Evolutionary conservation across 352 stramenopile genomes (phyloP).

Genomic region (Globisporangium ultimum): DNA sequence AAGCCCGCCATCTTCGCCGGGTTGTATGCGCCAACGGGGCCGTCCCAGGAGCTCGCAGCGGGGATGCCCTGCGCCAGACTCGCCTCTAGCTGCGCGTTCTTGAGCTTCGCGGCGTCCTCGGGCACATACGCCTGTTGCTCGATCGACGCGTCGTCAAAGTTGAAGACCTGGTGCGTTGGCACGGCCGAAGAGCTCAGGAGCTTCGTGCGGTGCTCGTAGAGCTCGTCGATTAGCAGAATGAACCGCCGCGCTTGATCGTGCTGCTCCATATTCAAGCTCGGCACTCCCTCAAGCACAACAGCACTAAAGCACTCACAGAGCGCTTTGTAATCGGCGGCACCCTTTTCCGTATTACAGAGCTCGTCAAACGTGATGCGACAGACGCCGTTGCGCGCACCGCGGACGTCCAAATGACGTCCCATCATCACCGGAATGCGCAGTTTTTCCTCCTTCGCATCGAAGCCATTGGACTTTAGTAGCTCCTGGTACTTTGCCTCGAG

Average conservation of each 20-base stretch:
- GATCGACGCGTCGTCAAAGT: constrained; percentile 55
- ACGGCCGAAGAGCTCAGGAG: constrained; percentile 56
- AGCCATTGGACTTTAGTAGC: constrained; percentile 19
- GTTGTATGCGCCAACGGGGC: constrained; percentile 49
- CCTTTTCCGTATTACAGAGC: constrained; percentile 93
- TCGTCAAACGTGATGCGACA: constrained; percentile 89
- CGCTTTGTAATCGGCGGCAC: constrained; percentile 94
- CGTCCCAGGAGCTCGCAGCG: constrained; percentile 64
- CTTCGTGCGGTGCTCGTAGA: constrained; percentile 90
- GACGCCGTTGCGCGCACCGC: constrained; percentile 36
- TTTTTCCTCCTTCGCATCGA: constrained; percentile 18
- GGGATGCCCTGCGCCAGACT: constrained; percentile 43
- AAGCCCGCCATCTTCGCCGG: constrained; percentile 54
- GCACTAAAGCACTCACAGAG: constrained; percentile 90
- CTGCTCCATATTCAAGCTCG: constrained; percentile 74
- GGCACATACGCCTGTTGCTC: constrained; percentile 12
- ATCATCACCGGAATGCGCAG: constrained; percentile 79
- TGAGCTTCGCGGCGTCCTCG: constrained; percentile 31
- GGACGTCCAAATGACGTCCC: constrained; percentile 55
- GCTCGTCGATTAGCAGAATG: constrained; percentile 96
- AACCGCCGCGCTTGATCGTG: constrained; percentile 94
- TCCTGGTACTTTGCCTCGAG: constrained; percentile 47
- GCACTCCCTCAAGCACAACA: constrained; percentile 89
- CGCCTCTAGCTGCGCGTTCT: constrained; percentile 27
- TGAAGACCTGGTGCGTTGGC: constrained; percentile 49